Evolutionary conservation across 176 grass and related monocot genomes (phyloP).

Genomic region (Oropetium thomaeum): DNA sequence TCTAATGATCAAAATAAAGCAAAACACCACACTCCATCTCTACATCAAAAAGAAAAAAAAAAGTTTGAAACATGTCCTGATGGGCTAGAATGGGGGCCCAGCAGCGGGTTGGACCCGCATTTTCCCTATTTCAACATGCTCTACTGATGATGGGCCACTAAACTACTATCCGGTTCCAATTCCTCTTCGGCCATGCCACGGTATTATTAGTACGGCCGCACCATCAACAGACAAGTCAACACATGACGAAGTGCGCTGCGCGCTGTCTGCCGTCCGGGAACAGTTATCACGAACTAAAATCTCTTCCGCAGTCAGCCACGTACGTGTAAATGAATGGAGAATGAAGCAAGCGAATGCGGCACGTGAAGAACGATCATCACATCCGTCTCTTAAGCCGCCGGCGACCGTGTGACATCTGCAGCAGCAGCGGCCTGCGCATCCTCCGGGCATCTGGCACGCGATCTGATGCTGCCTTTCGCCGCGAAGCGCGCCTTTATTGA

Average conservation of each 20-base stretch:
- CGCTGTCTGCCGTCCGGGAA: too few relatives aligned
- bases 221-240: background rate
- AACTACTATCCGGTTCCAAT: background rate
- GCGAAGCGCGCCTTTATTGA: background rate
- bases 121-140: background rate
- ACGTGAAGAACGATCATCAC: background rate
- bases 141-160: background rate
- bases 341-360: background rate
- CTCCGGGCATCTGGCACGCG: background rate
- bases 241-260: background rate
- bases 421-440: background rate
- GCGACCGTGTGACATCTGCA: background rate
- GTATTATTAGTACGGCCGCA: background rate
- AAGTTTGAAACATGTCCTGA: background rate
- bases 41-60: background rate
- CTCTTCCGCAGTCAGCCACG: too few relatives aligned
- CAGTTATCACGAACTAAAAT: too few relatives aligned
- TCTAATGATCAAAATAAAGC: too few relatives aligned
- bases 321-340: too few relatives aligned
- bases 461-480: background rate
- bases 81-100: background rate
- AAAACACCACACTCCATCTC: too few relatives aligned
- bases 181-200: background rate
- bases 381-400: background rate
- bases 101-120: too few relatives aligned